Base-by-base conservation (phyloP, 257 asterid genomes). In the Prunella vulgaris region DNA sequence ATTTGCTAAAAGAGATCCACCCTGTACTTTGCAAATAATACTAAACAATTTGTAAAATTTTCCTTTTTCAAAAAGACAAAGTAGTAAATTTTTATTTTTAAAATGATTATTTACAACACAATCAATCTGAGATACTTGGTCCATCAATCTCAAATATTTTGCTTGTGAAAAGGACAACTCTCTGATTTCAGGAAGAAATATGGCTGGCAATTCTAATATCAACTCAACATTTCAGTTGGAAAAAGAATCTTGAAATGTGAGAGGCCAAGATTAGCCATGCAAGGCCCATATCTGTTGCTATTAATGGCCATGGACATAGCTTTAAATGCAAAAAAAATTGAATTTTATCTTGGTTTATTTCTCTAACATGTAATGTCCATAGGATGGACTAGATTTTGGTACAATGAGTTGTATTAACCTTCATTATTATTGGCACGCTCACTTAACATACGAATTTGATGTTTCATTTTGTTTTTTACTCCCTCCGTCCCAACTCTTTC, bases 291-390 rank as follows among this genome's bases (percentile, higher is more conserved):
- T 9, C 25, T 60, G 58, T 49, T 35, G 69, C 73, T 8, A 64
- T 42, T 64, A 66, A 69, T 4, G 74, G 24, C 59, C 30, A 42
- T 38, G 46, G 15, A 46, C 48, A 22, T 10, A 42, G 49, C 69
- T 71, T 77, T 80, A 75, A 77, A 72, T 74, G 79, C 74, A 64
- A 80, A 69, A 27, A 27, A 83, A 80, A 80, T 76, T 80, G 80
- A 66, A 72, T 24, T 25, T 59, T 64, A 52, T n/a, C 59, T 52
- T 52, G 62, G 21, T 35, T 67, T 52, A 27, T 25, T 64, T 59
- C 13, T 8, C n/a, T 38, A 38, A 58, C 71, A 64, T 52, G 38
- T 70, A 76, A n/a, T 77, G 66, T 20, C 38, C 73, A 64, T 24
- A 37, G 32, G 20, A 20, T 3, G 8, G 30, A 51, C 38, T 51